Conservation (phyloP, 2,329 filamentous ascomycete genomes). For the Pyrenophora graminea region DNA sequence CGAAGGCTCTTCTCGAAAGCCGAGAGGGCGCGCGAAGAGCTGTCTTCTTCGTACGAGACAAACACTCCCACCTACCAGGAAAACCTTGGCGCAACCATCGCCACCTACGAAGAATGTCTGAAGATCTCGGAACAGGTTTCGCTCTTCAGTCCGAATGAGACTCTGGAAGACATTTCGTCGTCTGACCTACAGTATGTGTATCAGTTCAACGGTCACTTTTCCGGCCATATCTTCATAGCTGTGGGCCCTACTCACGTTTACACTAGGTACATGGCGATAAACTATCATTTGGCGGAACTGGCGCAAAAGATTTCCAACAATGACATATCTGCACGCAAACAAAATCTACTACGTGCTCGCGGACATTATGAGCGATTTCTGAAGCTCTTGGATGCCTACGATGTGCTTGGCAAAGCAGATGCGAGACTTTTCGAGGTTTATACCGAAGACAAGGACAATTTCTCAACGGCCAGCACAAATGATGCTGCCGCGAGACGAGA, state of each 20-base stretch:
- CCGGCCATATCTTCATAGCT: neutral
- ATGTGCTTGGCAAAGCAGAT: conserved; percentile 68
- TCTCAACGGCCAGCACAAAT: conserved; percentile 70
- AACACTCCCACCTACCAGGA: conserved; percentile 69
- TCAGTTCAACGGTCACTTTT: neutral
- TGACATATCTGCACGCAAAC: conserved; percentile 59
- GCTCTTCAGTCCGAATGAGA: conserved; percentile 90
- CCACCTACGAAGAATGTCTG: conserved; percentile 73
- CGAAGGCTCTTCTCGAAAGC: conserved; percentile 59
- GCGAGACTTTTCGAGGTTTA: conserved; percentile 73
- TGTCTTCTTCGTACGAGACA: conserved; percentile 68
- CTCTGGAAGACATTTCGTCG: conserved; percentile 82
- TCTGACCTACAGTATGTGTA: conserved; percentile 72
- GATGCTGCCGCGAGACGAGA: conserved; percentile 74
- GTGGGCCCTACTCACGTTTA: conserved; percentile 11
- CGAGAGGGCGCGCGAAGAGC: conserved; percentile 57
- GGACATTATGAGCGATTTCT: conserved; percentile 79
- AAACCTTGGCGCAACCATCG: conserved; percentile 68
- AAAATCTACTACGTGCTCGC: conserved; percentile 66
- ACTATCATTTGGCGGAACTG: conserved; percentile 80
- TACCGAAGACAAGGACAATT: conserved; percentile 70
- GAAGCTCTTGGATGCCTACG: conserved; percentile 76
- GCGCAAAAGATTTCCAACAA: conserved; percentile 67
- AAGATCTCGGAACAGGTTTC: conserved; percentile 70
- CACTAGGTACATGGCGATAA: conserved; percentile 71